Percentiles rank a stretch among this genome's conserved stretches.
phyloP scores from a whole-genome alignment of 106 monocot genomes.

The Iris macrosiphon region DNA sequence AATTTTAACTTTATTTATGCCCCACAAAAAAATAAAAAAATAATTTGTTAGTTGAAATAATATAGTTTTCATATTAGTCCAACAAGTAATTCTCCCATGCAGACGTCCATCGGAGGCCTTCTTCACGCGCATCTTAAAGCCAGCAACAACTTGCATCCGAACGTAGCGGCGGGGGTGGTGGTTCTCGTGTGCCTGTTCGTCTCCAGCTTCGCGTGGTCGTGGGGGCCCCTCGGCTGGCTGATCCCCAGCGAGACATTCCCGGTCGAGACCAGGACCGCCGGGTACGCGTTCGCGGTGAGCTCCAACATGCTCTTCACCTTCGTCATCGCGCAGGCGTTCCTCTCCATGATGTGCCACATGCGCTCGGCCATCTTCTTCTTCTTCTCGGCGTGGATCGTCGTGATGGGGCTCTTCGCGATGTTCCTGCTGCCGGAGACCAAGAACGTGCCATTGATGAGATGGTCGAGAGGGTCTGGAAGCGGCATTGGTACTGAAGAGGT shows the following conservation, averaged over 20 bases:
- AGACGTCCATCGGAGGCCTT: conserved; percentile 4
- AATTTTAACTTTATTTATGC: too few species aligned
- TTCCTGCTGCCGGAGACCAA: conserved; percentile 42
- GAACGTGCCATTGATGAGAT: conserved; percentile 53
- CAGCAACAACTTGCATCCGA: neutral
- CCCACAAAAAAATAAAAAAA: too few species aligned
- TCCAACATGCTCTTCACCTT: conserved; percentile 39
- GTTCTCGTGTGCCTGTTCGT: conserved; percentile 27
- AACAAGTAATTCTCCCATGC: neutral
- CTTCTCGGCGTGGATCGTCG: conserved; percentile 23
- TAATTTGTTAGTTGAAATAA: too few species aligned
- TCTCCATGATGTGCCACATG: conserved; percentile 33
- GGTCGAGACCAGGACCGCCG: conserved; percentile 35
- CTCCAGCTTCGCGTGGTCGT: conserved; percentile 34
- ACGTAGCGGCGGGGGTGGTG: conserved; percentile 5
- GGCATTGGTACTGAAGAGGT: conserved; percentile 30
- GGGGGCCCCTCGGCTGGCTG: conserved; percentile 45
- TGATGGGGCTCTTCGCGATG: conserved; percentile 24
- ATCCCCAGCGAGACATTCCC: conserved; percentile 51
- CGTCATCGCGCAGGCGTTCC: conserved; percentile 9
- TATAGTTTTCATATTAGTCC: too few species aligned
- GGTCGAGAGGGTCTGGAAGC: conserved; percentile 17
- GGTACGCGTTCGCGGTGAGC: conserved; percentile 30
- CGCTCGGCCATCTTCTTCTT: conserved; percentile 31
- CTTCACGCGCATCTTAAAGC: neutral